phyloP scores from a whole-genome alignment of 371 early-diverging fungal species.

The Saksenaea oblongispora region DNA sequence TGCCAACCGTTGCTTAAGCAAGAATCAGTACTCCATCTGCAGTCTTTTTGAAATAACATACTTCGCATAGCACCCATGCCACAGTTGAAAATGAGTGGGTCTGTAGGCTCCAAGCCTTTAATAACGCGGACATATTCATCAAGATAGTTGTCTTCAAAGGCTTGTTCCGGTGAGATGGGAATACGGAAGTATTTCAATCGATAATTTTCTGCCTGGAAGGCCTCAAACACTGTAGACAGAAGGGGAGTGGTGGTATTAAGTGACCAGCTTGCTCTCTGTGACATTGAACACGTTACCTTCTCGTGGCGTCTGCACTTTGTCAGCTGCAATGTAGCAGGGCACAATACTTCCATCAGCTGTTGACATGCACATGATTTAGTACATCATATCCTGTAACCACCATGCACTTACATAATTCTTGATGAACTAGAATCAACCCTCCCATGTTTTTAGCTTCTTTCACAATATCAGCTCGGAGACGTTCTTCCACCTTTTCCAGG shows the following conservation, averaged over 20 bases:
- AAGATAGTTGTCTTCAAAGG: constrained; percentile 69
- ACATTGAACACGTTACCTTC: constrained; percentile 39
- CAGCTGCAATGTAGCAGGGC: constrained; percentile 67
- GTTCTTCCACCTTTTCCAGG: constrained; percentile 70
- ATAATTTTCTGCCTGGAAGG: constrained; percentile 46
- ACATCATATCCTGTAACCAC: not conserved
- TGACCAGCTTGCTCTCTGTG: not conserved
- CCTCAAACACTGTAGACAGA: constrained; percentile 47
- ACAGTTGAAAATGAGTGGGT: constrained; percentile 72
- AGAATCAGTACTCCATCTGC: not conserved
- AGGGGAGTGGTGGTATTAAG: not conserved
- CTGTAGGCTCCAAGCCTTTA: constrained; percentile 42
- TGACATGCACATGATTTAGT: not conserved
- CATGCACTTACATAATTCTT: constrained; percentile 52
- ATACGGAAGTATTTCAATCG: constrained; percentile 61
- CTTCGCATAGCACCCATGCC: constrained; percentile 76
- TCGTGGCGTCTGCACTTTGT: constrained; percentile 62
- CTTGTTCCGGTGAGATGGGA: constrained; percentile 69
- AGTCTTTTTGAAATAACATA: constrained; percentile 33
- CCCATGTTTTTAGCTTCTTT: constrained; percentile 55
- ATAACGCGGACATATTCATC: constrained; percentile 69
- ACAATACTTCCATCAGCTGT: constrained; percentile 58
- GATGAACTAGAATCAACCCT: constrained; percentile 69
- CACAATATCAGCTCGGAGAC: constrained; percentile 69
- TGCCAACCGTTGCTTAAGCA: constrained; percentile 62